Base-by-base conservation (phyloP, 2,329 filamentous ascomycete genomes). In the Zasmidium cellare region DNA sequence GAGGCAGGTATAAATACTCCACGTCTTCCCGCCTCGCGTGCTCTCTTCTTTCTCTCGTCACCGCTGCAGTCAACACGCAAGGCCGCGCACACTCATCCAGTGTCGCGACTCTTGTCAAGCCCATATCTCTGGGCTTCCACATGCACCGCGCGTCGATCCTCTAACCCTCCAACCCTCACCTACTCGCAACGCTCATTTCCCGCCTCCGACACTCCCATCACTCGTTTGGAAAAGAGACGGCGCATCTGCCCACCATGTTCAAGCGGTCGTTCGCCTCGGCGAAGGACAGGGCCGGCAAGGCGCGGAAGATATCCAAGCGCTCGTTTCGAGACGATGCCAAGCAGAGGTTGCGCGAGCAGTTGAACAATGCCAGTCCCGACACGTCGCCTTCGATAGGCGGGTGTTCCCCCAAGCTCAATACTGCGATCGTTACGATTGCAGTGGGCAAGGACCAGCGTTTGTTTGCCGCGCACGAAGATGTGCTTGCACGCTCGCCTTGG, bases 401-500 rank as follows among this genome's bases (percentile, higher is more conserved):
- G 51, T 59, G 67, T 62, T 80, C 79, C 46, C 79, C 79, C 53
- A 78, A 72, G 68, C 79, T 86, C 69, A 83, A 83, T 67, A 84
- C 82, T 66, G 89, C 92, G 71, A 96, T 96, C 76, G 83, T 96
- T 77, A 96, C 92, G 60, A 81, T 97, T 68, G 87, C 89, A 67
- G 87, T 97, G 72, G 92, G 92, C 68, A 80, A 79, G 69, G 92
- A 96, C 71, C 88, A 89, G 74, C 89, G 92, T 71, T 83, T 96
- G 75, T 97, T 97, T 82, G 92, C 92, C 69, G 92, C 92, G 72
- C 92, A 97, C 78, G 91, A 97, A 82, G 90, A 96, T 77, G 88
- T 96, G 71, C 86, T 97, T 65, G 86, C 85, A 72, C 86, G 90
- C 76, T 93, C 91, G 74, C 88, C 91, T 66, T 96, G 90, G 77